phyloP scores from a whole-genome alignment of 1,284 basidiomycete genomes.

The Coniferiporia sulphurascens region DNA sequence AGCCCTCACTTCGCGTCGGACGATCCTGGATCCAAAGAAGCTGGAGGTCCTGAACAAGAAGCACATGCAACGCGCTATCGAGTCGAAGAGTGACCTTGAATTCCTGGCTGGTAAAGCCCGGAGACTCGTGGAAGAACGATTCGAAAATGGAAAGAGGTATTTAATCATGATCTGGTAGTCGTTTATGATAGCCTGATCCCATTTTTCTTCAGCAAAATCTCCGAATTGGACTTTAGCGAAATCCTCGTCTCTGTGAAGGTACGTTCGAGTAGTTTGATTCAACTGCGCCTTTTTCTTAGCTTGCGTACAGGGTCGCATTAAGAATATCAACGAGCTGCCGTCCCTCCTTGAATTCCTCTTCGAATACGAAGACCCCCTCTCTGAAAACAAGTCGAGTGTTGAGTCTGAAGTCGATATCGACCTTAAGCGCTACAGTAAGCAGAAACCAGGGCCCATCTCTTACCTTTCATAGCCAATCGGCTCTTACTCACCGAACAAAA shows the following conservation, averaged over 20 bases:
- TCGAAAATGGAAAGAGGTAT: neutral
- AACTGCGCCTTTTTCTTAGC: neutral
- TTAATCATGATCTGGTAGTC: neutral
- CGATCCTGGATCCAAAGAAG: slow-evolving; percentile 66
- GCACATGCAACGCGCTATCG: slow-evolving; percentile 47
- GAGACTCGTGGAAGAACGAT: neutral
- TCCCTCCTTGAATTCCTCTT: slow-evolving; percentile 12
- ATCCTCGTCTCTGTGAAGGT: slow-evolving; percentile 10
- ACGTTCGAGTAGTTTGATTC: neutral
- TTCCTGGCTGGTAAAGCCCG: neutral
- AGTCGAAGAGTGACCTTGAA: neutral
- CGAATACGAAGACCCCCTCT: neutral
- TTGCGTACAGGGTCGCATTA: slow-evolving; percentile 9
- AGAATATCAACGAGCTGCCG: slow-evolving; percentile 10
- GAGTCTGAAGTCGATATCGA: neutral
- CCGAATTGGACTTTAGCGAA: slow-evolving; percentile 5
- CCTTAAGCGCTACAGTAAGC: slow-evolving; percentile 8
- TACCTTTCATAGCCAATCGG: neutral
- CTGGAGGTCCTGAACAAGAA: slow-evolving; percentile 76
- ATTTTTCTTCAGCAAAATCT: neutral
- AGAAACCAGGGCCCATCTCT: neutral
- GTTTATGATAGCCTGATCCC: neutral
- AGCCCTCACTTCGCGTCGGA: slow-evolving; percentile 69
- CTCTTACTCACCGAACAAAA: neutral
- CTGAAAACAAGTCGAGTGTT: neutral